Conservation (phyloP, 192 early-diverging fungal genomes). For the Umbelopsis vinacea region DNA sequence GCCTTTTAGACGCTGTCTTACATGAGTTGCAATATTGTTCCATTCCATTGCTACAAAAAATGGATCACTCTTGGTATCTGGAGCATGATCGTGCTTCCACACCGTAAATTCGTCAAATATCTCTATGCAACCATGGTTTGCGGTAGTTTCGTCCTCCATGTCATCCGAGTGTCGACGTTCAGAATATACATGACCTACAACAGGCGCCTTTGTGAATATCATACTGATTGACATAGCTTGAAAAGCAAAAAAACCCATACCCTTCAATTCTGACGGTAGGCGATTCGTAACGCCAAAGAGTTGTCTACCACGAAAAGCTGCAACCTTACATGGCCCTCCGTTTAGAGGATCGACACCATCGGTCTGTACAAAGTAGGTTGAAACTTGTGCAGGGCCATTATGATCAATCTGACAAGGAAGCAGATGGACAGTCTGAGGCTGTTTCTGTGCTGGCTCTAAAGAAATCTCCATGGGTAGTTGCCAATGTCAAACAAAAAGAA, state of each 20-base stretch:
- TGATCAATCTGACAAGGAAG: constrained; percentile 16
- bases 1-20: not conserved
- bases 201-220: not conserved
- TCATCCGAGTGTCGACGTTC: not conserved
- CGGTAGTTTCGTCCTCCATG: not conserved
- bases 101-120: not conserved
- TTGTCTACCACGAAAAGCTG: constrained; percentile 10
- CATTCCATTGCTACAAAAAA: constrained; percentile 18
- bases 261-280: not conserved
- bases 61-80: constrained; percentile 1
- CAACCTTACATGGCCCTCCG: not conserved
- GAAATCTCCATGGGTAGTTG: not conserved
- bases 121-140: not conserved
- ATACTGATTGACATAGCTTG: not conserved
- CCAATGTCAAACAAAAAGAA: not conserved
- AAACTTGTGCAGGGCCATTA: constrained; percentile 3
- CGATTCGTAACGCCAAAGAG: not conserved
- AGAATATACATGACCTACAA: not conserved
- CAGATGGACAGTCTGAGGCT: not conserved
- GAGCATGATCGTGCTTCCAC: constrained; percentile 9
- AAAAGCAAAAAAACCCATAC: not conserved
- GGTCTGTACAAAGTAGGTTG: not conserved
- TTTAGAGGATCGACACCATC: not conserved
- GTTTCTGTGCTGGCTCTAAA: not conserved
- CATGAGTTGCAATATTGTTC: constrained; percentile 5